Evolutionary conservation across 805 yeast genomes (phyloP), one percentile per base, ranked within the genome.

Genomic region (Saturnispora ahearnii): DNA sequence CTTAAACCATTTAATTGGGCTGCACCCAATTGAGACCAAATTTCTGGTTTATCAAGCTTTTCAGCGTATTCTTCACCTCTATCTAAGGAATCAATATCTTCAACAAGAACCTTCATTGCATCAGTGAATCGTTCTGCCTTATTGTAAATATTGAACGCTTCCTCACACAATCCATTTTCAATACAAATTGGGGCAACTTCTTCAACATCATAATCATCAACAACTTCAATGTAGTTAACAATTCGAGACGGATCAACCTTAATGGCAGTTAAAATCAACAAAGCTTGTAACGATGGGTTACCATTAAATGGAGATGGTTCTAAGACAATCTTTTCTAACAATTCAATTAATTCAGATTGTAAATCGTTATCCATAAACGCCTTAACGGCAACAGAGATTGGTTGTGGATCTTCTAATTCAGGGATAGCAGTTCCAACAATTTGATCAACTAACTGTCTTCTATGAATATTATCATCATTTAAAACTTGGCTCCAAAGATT

Each of bases 291-390:
- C 26, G 96, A 90, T 58, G 95, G 85, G 66, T 93, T 93, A 59
- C 91, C 98, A 59, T 81, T 88, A 74, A 93, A 93, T 58, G 97
- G 95, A 60, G 98, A 90, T 49, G 98, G 96, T 70, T 93, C 99
- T 59, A 93, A 74, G 56, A 95, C 89, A 63, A 93, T 91, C 74
- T 93, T 93, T 69, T 93, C 99, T 60, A 93, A 76, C 57, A 93
- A 77, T 72, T 91, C 98, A 65, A 93, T 87, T 66, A 93, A 79
- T 71, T 93, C 99, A 55, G 80, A 77, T 45, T 96, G 96, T 64
- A 93, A 75, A 55, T 90, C 95, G 54, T 89, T 93, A 57, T 86
- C 87, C 98, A 93, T 90, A 66, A 93, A 90, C 1, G 96, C 90
- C 71, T 88, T 90, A 44, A 90, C 97, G 29, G 96, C 88, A 57